phyloP scores from a whole-genome alignment of 768 basidiomycete genomes.

The Leccinum longicurvipes region DNA sequence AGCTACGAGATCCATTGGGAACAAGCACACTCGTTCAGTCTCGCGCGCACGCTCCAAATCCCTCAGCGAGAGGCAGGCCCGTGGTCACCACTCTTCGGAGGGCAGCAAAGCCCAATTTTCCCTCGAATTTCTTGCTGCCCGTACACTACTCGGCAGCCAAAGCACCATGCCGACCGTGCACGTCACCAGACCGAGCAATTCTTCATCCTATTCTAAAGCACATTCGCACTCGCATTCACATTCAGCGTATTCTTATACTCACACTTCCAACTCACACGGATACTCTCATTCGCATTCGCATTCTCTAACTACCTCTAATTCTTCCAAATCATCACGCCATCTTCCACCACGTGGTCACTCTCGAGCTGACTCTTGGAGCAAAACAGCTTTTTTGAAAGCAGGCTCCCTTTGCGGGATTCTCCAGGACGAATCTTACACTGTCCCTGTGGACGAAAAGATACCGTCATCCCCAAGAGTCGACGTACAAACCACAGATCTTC shows the following conservation, averaged over 20 bases:
- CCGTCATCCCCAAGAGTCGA: slow-evolving; percentile 24
- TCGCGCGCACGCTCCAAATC: slow-evolving; percentile 52
- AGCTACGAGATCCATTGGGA: slow-evolving; percentile 61
- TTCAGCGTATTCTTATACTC: slow-evolving; percentile 18
- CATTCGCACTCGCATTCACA: slow-evolving; percentile 29
- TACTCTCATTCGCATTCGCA: slow-evolving; percentile 38
- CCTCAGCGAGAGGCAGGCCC: slow-evolving; percentile 20
- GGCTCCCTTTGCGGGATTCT: slow-evolving; percentile 26
- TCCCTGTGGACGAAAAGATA: slow-evolving; percentile 21
- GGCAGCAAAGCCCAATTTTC: slow-evolving; percentile 19
- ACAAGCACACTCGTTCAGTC: slow-evolving; percentile 56
- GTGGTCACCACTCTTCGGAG: slow-evolving; percentile 18
- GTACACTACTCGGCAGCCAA: slow-evolving; percentile 67
- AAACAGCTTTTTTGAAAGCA: slow-evolving; percentile 37
- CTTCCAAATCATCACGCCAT: slow-evolving; percentile 31
- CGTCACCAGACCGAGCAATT: slow-evolving; percentile 15
- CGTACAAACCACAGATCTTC: slow-evolving; percentile 20
- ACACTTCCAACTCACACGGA: slow-evolving; percentile 24
- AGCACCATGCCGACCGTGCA: slow-evolving; percentile 43
- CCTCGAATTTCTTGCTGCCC: slow-evolving; percentile 62
- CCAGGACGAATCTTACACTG: slow-evolving; percentile 23
- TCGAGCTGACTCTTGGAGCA: slow-evolving; percentile 38
- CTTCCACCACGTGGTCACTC: slow-evolving; percentile 24
- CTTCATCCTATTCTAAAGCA: slow-evolving; percentile 27
- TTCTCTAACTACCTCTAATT: slow-evolving; percentile 34